These are phyloP conservation scores for Daldinia bambusicola DNA, from an alignment of 495 filamentous ascomycete genomes.

Conservation along the genomic window DNA sequence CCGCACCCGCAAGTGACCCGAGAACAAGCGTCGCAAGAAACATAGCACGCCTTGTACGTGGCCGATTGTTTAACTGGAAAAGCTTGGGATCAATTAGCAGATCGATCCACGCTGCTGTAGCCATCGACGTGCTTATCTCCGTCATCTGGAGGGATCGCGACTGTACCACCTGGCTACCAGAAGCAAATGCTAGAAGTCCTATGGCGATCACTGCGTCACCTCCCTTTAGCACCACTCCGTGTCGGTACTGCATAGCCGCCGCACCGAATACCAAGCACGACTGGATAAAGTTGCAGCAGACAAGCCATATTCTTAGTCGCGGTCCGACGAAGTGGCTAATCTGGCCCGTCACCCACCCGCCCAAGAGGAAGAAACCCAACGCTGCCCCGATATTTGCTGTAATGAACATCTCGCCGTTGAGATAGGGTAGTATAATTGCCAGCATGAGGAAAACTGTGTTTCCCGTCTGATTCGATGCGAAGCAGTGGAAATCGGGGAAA, in stretches of 20 bases:
- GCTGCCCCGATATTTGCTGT: constrained; percentile 64
- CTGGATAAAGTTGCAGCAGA: constrained; percentile 63
- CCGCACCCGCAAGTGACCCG: constrained; percentile 65
- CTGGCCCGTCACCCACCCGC: constrained; percentile 65
- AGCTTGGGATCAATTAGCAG: constrained; percentile 65
- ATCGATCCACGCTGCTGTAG: constrained; percentile 71
- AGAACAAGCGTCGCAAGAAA: constrained; percentile 62
- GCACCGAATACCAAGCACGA: constrained; percentile 65
- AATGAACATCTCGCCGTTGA: constrained; percentile 59
- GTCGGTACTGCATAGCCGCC: constrained; percentile 57
- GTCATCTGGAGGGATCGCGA: constrained; percentile 64
- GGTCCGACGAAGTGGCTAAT: constrained; percentile 63
- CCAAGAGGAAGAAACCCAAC: constrained; percentile 65
- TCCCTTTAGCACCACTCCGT: constrained; percentile 49
- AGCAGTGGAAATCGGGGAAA: constrained; percentile 71
- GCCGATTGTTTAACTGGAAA: constrained; percentile 56
- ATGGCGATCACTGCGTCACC: constrained; percentile 56
- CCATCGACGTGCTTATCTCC: constrained; percentile 75
- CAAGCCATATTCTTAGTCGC: constrained; percentile 62
- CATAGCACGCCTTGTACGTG: constrained; percentile 61
- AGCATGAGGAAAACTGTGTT: constrained; percentile 69
- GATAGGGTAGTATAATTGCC: constrained; percentile 61
- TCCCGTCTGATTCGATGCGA: constrained; percentile 73
- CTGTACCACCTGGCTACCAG: constrained; percentile 69
- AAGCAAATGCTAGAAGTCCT: constrained; percentile 64